phyloP scores from a whole-genome alignment of 768 basidiomycete species.

The Hemileccinum rubropunctum region DNA sequence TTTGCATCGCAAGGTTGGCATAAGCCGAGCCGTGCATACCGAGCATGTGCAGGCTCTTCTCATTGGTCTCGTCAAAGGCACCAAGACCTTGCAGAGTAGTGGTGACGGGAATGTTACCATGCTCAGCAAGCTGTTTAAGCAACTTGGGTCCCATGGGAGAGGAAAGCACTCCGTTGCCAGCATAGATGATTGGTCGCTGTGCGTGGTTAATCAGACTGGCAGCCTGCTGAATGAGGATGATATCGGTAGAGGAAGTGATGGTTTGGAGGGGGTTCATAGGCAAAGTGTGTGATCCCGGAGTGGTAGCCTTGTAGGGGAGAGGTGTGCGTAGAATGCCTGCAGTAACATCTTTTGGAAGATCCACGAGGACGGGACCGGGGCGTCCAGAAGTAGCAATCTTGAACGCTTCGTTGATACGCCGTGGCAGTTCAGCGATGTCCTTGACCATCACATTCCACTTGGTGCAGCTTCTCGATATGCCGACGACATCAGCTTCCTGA shows the following conservation, averaged over 20 bases:
- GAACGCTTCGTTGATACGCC: conserved; percentile 98
- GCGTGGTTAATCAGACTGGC: conserved; percentile 91
- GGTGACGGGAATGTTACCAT: conserved; percentile 95
- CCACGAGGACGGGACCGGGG: conserved; percentile 96
- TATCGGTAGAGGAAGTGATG: conserved; percentile 57
- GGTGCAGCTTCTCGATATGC: conserved; percentile 95
- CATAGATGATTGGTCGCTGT: conserved; percentile 88
- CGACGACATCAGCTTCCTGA: conserved; percentile 97
- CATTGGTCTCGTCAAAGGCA: conserved; percentile 88
- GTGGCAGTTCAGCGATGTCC: conserved; percentile 89
- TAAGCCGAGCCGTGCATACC: conserved; percentile 99
- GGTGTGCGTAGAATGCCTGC: conserved; percentile 86
- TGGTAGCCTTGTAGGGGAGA: conserved; percentile 82
- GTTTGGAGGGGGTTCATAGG: conserved; percentile 71
- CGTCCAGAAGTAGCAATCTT: conserved; percentile 97
- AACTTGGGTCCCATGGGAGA: conserved; percentile 80
- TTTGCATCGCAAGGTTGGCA: conserved; percentile 96
- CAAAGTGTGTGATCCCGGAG: conserved; percentile 75
- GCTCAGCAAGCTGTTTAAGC: conserved; percentile 70
- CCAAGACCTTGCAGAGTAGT: conserved; percentile 97
- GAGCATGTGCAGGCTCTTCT: conserved; percentile 90
- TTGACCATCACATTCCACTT: conserved; percentile 99
- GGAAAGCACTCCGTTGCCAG: conserved; percentile 86
- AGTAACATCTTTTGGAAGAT: conserved; percentile 98
- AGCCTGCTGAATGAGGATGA: conserved; percentile 70